Evolutionary conservation across 768 basidiomycete species (phyloP), one percentile per base, ranked within the genome.

Genomic region (Lactarius hengduanensis): DNA sequence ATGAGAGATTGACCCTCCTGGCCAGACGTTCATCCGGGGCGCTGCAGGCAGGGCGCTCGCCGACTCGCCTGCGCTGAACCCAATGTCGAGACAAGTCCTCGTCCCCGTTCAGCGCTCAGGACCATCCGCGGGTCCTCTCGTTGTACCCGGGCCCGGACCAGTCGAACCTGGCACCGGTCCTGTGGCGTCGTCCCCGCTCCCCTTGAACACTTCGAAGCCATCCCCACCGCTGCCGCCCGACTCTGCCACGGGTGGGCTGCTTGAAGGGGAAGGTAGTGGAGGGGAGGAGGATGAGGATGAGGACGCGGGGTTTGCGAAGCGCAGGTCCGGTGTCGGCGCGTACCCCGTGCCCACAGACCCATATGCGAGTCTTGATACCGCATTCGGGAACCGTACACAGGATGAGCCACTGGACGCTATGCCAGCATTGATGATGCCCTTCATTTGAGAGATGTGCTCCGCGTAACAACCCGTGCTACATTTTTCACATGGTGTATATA

Each of bases 41-140:
- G 92, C 95, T 9, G 83, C 87, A 54, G 90, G 92, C 47, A 92
- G 87, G 73, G 90, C 91, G 30, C 80, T 98, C 63, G 76, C 80
- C 60, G 96, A 98, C 76, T 95, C 91, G 57, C 93, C 94, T 16
- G 96, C 96, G 1, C 80, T 98, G 54, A 97, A 98, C 74, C 74
- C 86, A 0, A 84, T 91, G 66, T 96, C 94, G 1, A 84, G 89
- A 63, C 82, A 86, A 56, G 87, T 86, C 43, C 81, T 92, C 13
- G 82, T 92, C 22, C 82, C 88, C 6, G 75, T 89, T 20, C 73
- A 84, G 50, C 84, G 86, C 36, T 76, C 80, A 8, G 80, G 80
- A 66, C 80, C 85, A 61, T 83, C 84, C 1, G 71, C 79, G 2
- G 70, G 76, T 26, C 72, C 76, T 10, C 76, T 91, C 59, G 78